Conservation (phyloP, 768 basidiomycete species). For the Mrakia gelida region DNA sequence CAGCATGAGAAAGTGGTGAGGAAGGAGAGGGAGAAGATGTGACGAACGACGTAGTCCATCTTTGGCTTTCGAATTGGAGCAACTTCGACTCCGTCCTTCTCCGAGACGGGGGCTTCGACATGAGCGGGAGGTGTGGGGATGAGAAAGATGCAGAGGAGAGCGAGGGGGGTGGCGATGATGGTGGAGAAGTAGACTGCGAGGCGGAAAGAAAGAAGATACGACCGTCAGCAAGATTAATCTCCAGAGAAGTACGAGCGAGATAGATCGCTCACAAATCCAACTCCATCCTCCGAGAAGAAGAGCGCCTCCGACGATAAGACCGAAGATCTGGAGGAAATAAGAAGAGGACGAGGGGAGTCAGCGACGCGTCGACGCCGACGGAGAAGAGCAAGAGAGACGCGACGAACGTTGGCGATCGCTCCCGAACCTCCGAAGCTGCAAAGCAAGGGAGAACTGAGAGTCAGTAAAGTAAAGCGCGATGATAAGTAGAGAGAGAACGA, state of each 20-base stretch:
- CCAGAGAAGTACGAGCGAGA: neutral
- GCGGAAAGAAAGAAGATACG: neutral
- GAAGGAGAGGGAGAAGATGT: neutral
- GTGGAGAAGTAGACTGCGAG: slow-evolving; percentile 28
- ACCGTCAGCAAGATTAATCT: neutral
- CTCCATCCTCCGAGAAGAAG: slow-evolving; percentile 33
- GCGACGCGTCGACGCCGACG: too few species aligned
- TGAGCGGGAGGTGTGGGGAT: slow-evolving; percentile 22
- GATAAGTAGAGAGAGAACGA: too few species aligned
- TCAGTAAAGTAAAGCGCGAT: too few species aligned
- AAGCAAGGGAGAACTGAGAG: neutral
- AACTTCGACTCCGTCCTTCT: neutral
- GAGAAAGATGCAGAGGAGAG: slow-evolving; percentile 27
- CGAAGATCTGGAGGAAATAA: slow-evolving; percentile 35
- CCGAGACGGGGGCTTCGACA: neutral
- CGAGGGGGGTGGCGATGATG: slow-evolving; percentile 31
- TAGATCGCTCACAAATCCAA: slow-evolving; percentile 29
- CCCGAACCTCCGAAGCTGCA: slow-evolving; percentile 27
- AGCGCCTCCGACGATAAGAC: slow-evolving; percentile 31
- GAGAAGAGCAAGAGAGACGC: too few species aligned
- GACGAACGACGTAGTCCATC: slow-evolving; percentile 24
- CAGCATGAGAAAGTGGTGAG: neutral
- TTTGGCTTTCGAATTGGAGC: neutral
- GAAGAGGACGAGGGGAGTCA: neutral
- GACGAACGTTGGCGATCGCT: slow-evolving; percentile 30